phyloP scores from a whole-genome alignment of 1,284 basidiomycete species.

The Cerrena zonata region DNA sequence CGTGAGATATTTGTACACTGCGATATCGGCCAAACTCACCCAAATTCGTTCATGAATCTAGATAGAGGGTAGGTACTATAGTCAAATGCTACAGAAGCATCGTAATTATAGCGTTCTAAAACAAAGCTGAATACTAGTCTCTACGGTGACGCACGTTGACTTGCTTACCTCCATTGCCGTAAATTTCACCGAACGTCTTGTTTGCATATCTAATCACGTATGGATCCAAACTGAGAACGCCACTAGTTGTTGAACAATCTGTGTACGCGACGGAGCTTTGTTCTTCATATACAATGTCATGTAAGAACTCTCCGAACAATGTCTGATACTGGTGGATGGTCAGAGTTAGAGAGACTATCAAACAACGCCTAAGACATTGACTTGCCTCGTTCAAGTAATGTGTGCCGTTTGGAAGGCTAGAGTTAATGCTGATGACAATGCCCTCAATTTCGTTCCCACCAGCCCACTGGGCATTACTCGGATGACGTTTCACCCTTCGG shows the following conservation, averaged over 20 bases:
- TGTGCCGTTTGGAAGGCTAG: slow-evolving; percentile 33
- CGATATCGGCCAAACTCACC: slow-evolving; percentile 34
- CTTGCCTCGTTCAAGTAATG: slow-evolving; percentile 35
- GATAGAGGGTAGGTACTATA: slow-evolving; percentile 50
- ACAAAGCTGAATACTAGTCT: not conserved
- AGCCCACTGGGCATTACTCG: slow-evolving; percentile 57
- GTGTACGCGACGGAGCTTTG: slow-evolving; percentile 57
- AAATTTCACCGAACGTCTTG: slow-evolving; percentile 45
- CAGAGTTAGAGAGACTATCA: not conserved
- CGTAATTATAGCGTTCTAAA: slow-evolving; percentile 52
- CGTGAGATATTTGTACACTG: not conserved
- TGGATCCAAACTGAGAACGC: slow-evolving; percentile 52
- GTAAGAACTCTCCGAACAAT: slow-evolving; percentile 50
- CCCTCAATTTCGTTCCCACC: slow-evolving; percentile 60
- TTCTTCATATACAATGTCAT: slow-evolving; percentile 44
- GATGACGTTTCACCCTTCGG: slow-evolving; percentile 48
- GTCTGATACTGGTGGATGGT: slow-evolving; percentile 36
- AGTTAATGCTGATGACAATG: slow-evolving; percentile 39
- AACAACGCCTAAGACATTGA: not conserved
- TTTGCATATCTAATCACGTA: slow-evolving; percentile 50
- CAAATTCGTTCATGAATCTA: slow-evolving; percentile 62
- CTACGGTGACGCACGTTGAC: not conserved
- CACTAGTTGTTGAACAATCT: slow-evolving; percentile 56
- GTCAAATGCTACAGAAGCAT: slow-evolving; percentile 49
- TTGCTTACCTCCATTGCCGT: slow-evolving; percentile 47